phyloP scores from a whole-genome alignment of 208 protist genomes.

The Leishmania aethiopica region DNA sequence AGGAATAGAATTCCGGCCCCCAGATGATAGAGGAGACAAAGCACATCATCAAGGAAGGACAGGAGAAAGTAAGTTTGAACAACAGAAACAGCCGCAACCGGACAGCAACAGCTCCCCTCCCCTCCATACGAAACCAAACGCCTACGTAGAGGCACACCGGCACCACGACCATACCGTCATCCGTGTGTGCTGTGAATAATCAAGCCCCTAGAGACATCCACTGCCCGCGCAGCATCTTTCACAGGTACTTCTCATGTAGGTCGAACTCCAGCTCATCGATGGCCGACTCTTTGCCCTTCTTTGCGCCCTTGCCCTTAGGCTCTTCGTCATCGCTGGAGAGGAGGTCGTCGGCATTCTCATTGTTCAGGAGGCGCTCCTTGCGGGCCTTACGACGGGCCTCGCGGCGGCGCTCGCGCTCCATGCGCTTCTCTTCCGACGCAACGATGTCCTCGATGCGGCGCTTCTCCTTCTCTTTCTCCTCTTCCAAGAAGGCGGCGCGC shows the following conservation, averaged over 20 bases:
- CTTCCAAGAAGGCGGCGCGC: constrained; percentile 48
- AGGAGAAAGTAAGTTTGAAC: not conserved
- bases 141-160: not conserved
- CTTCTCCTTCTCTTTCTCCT: constrained; percentile 46
- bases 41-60: not conserved
- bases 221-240: not conserved
- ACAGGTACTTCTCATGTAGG: constrained; percentile 35
- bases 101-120: not conserved
- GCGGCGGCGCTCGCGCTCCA: constrained; percentile 32
- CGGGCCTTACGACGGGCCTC: constrained; percentile 45
- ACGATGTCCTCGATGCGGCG: constrained; percentile 36
- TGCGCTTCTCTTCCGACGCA: constrained; percentile 31
- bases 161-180: not conserved
- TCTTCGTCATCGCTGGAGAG: constrained; percentile 48
- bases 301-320: constrained; percentile 12
- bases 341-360: constrained; percentile 24
- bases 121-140: not conserved
- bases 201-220: not conserved
- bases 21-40: not conserved
- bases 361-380: constrained; percentile 36
- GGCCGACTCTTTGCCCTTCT: constrained; percentile 29
- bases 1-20: not conserved
- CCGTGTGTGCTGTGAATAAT: not conserved
- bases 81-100: not conserved
- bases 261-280: constrained; percentile 43